Percentiles rank a stretch among this genome's conserved stretches.
Conservation (phyloP, 108 stramenopile species). For the Stephanodiscus triporus region DNA sequence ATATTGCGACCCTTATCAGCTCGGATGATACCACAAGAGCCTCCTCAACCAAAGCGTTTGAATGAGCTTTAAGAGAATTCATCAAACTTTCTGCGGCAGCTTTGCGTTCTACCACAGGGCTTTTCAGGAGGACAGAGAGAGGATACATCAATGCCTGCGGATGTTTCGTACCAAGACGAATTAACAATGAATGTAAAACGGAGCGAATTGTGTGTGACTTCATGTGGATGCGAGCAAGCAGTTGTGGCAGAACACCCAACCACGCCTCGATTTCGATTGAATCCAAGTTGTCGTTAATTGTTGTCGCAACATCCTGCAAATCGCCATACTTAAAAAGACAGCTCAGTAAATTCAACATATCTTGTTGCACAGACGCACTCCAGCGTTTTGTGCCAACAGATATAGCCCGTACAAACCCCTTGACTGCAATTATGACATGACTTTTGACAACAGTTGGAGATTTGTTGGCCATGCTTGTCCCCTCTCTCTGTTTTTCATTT, state of each 20-base stretch:
- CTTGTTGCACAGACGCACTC: constrained; percentile 96
- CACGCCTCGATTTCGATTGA: constrained; percentile 91
- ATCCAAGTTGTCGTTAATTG: constrained; percentile 76
- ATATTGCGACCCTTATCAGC: constrained; percentile 98
- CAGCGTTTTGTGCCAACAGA: constrained; percentile 89
- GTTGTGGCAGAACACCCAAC: constrained; percentile 98
- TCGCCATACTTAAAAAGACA: constrained; percentile 96
- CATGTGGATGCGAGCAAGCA: constrained; percentile 98
- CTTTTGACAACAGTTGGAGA: constrained; percentile 42
- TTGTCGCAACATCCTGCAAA: constrained; percentile 69
- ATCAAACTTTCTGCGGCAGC: constrained; percentile 91
- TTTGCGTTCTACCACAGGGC: constrained; percentile 86
- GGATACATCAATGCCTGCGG: constrained; percentile 99
- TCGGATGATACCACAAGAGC: constrained; percentile 94
- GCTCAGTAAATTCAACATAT: constrained; percentile 94
- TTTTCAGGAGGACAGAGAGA: constrained; percentile 92
- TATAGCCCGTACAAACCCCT: constrained; percentile 93
- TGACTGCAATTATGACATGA: constrained; percentile 86
- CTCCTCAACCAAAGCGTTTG: constrained; percentile 91
- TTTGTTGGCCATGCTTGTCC: constrained; percentile 3
- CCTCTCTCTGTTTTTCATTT: constrained; percentile 51
- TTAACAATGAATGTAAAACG: constrained; percentile 89
- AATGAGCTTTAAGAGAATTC: constrained; percentile 81
- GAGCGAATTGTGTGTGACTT: constrained; percentile 71
- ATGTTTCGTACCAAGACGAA: constrained; percentile 87